Conservation (phyloP, 2,329 filamentous ascomycete genomes). For the Neophaeococcomyces mojaviensis region DNA sequence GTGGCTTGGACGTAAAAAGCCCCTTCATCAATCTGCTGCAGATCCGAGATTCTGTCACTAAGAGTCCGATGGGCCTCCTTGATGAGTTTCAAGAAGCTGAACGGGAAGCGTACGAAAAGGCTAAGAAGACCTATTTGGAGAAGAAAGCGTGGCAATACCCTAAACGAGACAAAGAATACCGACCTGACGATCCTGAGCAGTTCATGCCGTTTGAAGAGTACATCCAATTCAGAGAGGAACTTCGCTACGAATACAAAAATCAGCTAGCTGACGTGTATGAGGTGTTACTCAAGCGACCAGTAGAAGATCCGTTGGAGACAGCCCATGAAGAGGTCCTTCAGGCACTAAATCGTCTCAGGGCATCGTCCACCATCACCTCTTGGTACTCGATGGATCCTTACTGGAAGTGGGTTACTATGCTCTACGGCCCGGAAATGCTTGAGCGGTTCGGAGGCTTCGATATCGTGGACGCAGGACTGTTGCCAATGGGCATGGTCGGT, state of each 20-base stretch:
- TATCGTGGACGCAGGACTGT: conserved; percentile 33
- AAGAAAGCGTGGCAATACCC: conserved; percentile 9
- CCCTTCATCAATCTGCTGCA: conserved; percentile 43
- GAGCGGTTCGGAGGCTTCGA: conserved; percentile 33
- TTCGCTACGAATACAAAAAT: conserved; percentile 11
- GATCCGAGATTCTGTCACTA: conserved; percentile 38
- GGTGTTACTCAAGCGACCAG: conserved; percentile 27
- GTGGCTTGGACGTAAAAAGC: conserved; percentile 44
- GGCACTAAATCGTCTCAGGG: neutral
- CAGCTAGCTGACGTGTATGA: conserved; percentile 28
- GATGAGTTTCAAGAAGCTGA: conserved; percentile 33
- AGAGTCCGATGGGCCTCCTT: conserved; percentile 29
- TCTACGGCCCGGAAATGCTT: conserved; percentile 36
- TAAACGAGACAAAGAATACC: neutral
- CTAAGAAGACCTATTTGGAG: conserved; percentile 28
- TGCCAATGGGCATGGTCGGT: conserved; percentile 38
- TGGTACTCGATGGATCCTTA: conserved; percentile 35
- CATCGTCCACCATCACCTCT: conserved; percentile 14
- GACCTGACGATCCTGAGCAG: conserved; percentile 13
- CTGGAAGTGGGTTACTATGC: conserved; percentile 36
- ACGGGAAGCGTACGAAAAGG: conserved; percentile 48
- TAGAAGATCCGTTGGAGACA: conserved; percentile 26
- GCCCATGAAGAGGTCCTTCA: conserved; percentile 23
- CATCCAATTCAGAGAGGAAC: conserved; percentile 29
- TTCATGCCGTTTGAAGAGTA: conserved; percentile 37